Percentiles rank a stretch among this genome's conserved stretches.
Evolutionary conservation across 2,329 filamentous ascomycete species (phyloP).

Genomic region (Hymenoscyphus albidus): DNA sequence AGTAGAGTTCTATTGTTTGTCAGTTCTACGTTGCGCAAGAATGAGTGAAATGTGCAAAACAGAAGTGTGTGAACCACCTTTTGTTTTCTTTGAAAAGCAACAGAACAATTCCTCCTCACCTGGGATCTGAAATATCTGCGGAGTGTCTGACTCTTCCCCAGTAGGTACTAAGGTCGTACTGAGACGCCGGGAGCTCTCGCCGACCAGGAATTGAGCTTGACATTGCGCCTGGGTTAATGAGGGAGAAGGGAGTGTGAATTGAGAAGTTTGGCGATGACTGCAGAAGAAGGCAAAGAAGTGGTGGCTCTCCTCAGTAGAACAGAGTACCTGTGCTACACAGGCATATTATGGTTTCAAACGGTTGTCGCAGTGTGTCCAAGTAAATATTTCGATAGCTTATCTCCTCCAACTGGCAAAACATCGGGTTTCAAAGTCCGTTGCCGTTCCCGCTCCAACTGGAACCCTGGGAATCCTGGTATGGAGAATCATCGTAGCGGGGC

Average conservation of each 20-base stretch:
- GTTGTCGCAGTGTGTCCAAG: background rate
- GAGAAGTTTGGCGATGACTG: background rate
- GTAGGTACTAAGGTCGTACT: constrained; percentile 90
- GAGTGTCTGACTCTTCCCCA: constrained; percentile 92
- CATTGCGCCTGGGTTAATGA: constrained; percentile 41
- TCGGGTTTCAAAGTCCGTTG: too few species aligned
- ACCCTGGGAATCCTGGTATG: too few species aligned
- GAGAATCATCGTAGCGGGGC: too few species aligned
- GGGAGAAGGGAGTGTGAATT: background rate
- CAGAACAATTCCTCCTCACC: constrained; percentile 57
- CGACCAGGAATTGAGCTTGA: constrained; percentile 62
- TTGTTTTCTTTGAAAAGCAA: constrained; percentile 16
- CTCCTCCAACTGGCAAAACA: background rate
- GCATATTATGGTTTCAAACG: background rate
- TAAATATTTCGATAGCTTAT: background rate
- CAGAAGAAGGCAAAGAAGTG: background rate
- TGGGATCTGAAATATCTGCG: constrained; percentile 86
- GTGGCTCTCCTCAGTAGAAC: background rate
- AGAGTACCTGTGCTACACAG: background rate
- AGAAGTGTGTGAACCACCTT: constrained; percentile 24
- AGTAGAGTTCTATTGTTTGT: constrained; percentile 68
- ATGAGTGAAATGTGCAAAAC: background rate
- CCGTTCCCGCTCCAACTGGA: too few species aligned
- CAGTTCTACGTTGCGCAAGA: constrained; percentile 17
- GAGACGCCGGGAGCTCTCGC: constrained; percentile 84